Evolutionary conservation across 1,284 basidiomycete species (phyloP).

Genomic region (Sporisorium reilianum): DNA sequence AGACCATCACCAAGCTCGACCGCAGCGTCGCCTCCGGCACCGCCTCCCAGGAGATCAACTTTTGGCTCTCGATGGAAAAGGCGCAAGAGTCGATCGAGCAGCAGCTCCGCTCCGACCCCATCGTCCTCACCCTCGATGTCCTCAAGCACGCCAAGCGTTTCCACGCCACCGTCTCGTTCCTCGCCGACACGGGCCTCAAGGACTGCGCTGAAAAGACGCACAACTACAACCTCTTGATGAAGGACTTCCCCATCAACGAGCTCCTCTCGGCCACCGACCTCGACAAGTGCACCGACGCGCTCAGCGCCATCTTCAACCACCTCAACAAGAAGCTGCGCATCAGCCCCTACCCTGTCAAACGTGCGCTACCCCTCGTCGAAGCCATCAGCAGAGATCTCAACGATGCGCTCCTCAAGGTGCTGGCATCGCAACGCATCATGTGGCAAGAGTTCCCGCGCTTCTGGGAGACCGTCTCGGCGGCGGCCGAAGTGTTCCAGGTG

Average conservation of each 20-base stretch:
- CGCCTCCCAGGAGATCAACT: constrained; percentile 98
- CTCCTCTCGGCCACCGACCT: constrained; percentile 95
- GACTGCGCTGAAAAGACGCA: constrained; percentile 70
- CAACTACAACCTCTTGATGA: constrained; percentile 93
- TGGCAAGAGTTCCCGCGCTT: constrained; percentile 96
- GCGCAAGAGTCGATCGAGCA: constrained; percentile 92
- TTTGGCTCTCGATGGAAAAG: constrained; percentile 94
- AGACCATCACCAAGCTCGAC: constrained; percentile 89
- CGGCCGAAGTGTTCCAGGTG: constrained; percentile 85
- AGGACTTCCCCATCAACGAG: constrained; percentile 97
- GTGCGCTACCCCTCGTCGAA: constrained; percentile 94
- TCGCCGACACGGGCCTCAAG: constrained; percentile 95
- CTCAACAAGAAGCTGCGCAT: constrained; percentile 89
- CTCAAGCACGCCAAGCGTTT: constrained; percentile 95
- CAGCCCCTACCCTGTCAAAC: constrained; percentile 89
- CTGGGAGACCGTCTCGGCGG: constrained; percentile 82
- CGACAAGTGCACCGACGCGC: constrained; percentile 89
- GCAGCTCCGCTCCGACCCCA: constrained; percentile 90
- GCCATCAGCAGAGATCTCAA: constrained; percentile 98
- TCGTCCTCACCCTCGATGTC: constrained; percentile 91
- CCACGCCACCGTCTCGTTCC: constrained; percentile 96
- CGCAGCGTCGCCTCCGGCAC: constrained; percentile 95
- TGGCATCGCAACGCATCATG: constrained; percentile 87
- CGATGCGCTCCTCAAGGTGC: constrained; percentile 89
- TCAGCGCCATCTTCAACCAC: constrained; percentile 88